These are phyloP conservation scores for Leucosporidium yakuticum DNA, from an alignment of 768 basidiomycete species.

Conservation along the genomic window DNA sequence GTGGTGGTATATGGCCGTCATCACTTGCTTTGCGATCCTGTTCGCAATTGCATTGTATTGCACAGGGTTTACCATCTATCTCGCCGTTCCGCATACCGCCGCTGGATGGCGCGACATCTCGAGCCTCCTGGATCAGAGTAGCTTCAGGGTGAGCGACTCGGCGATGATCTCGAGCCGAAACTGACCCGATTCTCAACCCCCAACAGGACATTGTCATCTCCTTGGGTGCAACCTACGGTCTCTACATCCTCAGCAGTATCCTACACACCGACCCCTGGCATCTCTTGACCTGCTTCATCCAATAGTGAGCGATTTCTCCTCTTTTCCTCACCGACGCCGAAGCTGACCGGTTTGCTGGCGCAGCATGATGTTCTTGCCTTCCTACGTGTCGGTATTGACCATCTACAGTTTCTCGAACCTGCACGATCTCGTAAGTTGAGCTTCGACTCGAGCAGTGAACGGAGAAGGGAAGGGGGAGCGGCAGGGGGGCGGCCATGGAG, in stretches of 20 bases:
- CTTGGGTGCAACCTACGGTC: slow-evolving; percentile 71
- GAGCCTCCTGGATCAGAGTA: slow-evolving; percentile 45
- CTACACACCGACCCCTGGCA: slow-evolving; percentile 45
- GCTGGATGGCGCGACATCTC: slow-evolving; percentile 65
- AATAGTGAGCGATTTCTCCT: slow-evolving; percentile 33
- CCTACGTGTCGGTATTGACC: slow-evolving; percentile 43
- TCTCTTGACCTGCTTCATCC: slow-evolving; percentile 43
- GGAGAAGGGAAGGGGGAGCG: too few relatives aligned
- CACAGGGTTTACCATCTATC: slow-evolving; percentile 79
- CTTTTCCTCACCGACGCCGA: background rate
- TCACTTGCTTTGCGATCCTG: slow-evolving; percentile 65
- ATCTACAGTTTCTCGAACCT: slow-evolving; percentile 43
- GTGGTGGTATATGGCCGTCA: slow-evolving; percentile 71
- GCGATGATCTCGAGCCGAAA: slow-evolving; percentile 47
- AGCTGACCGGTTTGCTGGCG: background rate
- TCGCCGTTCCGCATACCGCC: slow-evolving; percentile 68
- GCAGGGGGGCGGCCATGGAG: too few relatives aligned
- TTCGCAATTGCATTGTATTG: slow-evolving; percentile 60
- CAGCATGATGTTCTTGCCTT: slow-evolving; percentile 51
- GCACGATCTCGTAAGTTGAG: slow-evolving; percentile 62
- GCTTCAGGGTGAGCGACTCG: slow-evolving; percentile 42
- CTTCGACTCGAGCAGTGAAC: slow-evolving; percentile 47
- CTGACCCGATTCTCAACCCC: slow-evolving; percentile 22
- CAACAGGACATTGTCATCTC: slow-evolving; percentile 19
- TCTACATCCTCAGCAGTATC: slow-evolving; percentile 54